These are phyloP conservation scores for Alternaria sp. DNA, from an alignment of 2,329 filamentous ascomycete genomes.

Conservation along the genomic window DNA sequence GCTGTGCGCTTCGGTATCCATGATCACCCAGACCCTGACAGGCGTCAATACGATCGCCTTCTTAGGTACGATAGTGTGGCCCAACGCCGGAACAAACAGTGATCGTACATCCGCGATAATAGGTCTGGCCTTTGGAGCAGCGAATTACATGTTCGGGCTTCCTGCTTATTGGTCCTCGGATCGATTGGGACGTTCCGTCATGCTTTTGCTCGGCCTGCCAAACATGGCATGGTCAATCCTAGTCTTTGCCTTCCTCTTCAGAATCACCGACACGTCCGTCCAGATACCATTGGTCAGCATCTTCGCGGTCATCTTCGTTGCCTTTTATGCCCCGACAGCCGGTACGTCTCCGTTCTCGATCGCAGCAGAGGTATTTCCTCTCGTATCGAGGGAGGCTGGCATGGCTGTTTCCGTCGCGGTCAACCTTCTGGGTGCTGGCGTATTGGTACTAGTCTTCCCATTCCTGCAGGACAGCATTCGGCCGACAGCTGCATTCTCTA, in stretches of 20 bases:
- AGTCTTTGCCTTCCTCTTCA: slow-evolving; percentile 28
- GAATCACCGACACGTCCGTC: slow-evolving; percentile 10
- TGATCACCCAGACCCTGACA: slow-evolving; percentile 24
- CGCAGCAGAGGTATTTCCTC: slow-evolving; percentile 28
- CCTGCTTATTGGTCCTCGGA: slow-evolving; percentile 30
- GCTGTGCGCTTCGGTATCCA: slow-evolving; percentile 21
- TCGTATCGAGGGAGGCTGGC: slow-evolving; percentile 31
- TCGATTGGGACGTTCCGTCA: slow-evolving; percentile 25
- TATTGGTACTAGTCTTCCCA: slow-evolving; percentile 48
- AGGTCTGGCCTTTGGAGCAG: slow-evolving; percentile 24
- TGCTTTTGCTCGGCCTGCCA: slow-evolving; percentile 25
- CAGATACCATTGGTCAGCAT: slow-evolving; percentile 20
- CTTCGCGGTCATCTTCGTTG: slow-evolving; percentile 24
- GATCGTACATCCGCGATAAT: slow-evolving; percentile 20
- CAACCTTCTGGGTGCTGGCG: slow-evolving; percentile 47
- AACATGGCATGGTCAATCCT: slow-evolving; percentile 35
- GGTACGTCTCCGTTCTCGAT: slow-evolving; percentile 32
- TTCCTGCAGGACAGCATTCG: slow-evolving; percentile 40
- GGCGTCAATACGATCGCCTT: slow-evolving; percentile 24
- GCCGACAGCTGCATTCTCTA: slow-evolving; percentile 41
- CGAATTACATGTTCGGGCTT: slow-evolving; percentile 26
- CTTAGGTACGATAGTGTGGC: slow-evolving; percentile 24
- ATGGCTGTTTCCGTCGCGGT: slow-evolving; percentile 48
- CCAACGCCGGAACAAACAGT: slow-evolving; percentile 5
- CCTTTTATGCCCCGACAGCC: slow-evolving; percentile 28